Conservation (phyloP, 2,329 filamentous ascomycete genomes). For the Cladophialophora immunda region DNA sequence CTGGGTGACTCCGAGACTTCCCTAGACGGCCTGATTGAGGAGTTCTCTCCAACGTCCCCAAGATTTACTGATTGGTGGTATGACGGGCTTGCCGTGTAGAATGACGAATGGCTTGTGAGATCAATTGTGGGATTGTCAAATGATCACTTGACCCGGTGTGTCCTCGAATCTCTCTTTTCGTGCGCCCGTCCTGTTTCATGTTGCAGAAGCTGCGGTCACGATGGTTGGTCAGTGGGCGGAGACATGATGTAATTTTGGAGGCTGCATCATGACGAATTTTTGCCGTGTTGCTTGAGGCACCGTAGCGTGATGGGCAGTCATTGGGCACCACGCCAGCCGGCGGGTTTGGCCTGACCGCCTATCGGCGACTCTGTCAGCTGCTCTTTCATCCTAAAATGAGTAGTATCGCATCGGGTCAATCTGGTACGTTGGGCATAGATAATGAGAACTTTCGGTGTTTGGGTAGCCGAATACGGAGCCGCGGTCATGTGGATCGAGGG, state of each 20-base stretch:
- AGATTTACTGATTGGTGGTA: not conserved
- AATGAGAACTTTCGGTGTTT: not conserved
- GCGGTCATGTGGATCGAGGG: not conserved
- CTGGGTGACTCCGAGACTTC: not conserved
- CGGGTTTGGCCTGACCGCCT: not conserved
- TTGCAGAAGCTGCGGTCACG: conserved; percentile 24
- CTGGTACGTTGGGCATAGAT: conserved; percentile 1
- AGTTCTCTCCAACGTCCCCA: not conserved
- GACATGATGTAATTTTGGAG: conserved; percentile 37
- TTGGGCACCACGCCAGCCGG: not conserved
- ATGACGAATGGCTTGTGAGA: conserved; percentile 16
- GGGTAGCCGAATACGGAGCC: not conserved
- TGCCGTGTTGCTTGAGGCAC: conserved; percentile 22
- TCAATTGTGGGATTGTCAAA: conserved; percentile 23
- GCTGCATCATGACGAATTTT: conserved; percentile 25
- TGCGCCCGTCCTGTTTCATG: conserved; percentile 35
- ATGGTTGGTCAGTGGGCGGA: conserved; percentile 23
- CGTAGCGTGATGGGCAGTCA: not conserved
- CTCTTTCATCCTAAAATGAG: not conserved
- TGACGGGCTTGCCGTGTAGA: conserved; percentile 1
- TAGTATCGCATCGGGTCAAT: not conserved
- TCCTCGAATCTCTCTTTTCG: conserved; percentile 23
- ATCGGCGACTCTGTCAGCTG: conserved; percentile 1
- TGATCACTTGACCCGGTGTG: conserved; percentile 33
- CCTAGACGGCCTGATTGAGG: not conserved